Percentiles rank a stretch among this genome's conserved stretches.
Conservation (phyloP, 306 rosid species). For the Rosa rugosa region DNA sequence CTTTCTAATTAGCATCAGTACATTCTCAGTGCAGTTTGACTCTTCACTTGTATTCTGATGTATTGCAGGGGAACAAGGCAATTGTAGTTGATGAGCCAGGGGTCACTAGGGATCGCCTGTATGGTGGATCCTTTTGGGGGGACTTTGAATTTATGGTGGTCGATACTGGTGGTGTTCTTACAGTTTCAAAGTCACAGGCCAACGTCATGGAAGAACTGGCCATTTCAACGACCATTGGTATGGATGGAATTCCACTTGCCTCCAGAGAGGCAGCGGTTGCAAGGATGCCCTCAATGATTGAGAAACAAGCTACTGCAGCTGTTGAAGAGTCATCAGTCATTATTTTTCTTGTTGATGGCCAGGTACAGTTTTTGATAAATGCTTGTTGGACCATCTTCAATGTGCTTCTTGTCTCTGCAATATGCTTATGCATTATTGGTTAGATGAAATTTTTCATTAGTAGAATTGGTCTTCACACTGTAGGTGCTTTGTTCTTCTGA, state of each 20-base stretch:
- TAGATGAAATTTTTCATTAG: background rate
- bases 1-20: slow-evolving; percentile 12
- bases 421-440: slow-evolving; percentile 7
- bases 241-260: slow-evolving; percentile 95
- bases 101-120: slow-evolving; percentile 93
- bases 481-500: background rate
- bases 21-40: slow-evolving; percentile 17
- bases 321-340: slow-evolving; percentile 89
- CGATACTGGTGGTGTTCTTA: slow-evolving; percentile 94
- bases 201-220: slow-evolving; percentile 82
- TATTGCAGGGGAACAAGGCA: slow-evolving; percentile 79
- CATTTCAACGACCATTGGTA: slow-evolving; percentile 82
- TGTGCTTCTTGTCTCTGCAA: background rate
- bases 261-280: slow-evolving; percentile 91
- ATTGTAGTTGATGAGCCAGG: slow-evolving; percentile 99
- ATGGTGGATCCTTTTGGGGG: slow-evolving; percentile 96
- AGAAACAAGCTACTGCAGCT: slow-evolving; percentile 87
- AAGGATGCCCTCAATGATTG: slow-evolving; percentile 97
- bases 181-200: slow-evolving; percentile 74
- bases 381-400: slow-evolving; percentile 5
- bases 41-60: background rate
- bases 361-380: slow-evolving; percentile 45
- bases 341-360: slow-evolving; percentile 87
- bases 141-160: slow-evolving; percentile 85
- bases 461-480: background rate